Base-by-base conservation (phyloP, 2,329 filamentous ascomycete genomes). In the Fusarium sp. region DNA sequence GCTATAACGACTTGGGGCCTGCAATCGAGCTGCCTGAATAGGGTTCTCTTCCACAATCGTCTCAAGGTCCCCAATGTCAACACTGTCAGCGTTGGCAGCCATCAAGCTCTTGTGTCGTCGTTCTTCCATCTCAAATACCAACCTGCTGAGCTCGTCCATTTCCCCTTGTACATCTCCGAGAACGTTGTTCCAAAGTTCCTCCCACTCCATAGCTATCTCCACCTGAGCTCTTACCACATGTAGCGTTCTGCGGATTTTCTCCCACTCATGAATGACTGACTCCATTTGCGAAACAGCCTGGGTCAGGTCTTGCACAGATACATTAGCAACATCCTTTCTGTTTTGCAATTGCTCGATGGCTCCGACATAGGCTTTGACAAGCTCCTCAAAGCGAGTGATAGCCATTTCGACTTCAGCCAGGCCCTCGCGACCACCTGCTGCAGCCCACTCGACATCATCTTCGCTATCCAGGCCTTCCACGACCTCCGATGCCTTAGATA, bases 51-150 rank as follows among this genome's bases (percentile, higher is more conserved):
- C 95, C 7, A 97, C 92, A 63, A 98, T 98, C 1, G 93, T 97
- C 78, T 97, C 94, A 33, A 98, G 86, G 76, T 98, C 95, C 65
- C 93, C 93, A 73, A 98, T 92, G 79, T 98, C 95, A 80, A 87
- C 87, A 13, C 89, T 88, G 45, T 92, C 91, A 24, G 90, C 90
- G n/a, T 83, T 84, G 33, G 85, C 83, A 41, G 90, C 90, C 77
- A 92, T 86, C 71, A 94, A 87, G 50, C 91, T 93, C 81, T 92
- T 92, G 81, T 98, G 95, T 53, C 96, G 89, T 73, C 95, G 92
- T 83, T 98, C 96, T 81, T 99, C 96, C 95, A 98, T 97, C 82
- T 98, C 95, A 78, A 98, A 98, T 35, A 98, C 93, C 53, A 97
- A 85, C 42, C 93, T 88, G 77, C 89, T 90, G 22, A 97, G 86